A percentile compares a stretch with the other conserved stretches of the same genome.
Evolutionary conservation across 2,329 filamentous ascomycete genomes (phyloP).

Genomic region (Claviceps purpurea): DNA sequence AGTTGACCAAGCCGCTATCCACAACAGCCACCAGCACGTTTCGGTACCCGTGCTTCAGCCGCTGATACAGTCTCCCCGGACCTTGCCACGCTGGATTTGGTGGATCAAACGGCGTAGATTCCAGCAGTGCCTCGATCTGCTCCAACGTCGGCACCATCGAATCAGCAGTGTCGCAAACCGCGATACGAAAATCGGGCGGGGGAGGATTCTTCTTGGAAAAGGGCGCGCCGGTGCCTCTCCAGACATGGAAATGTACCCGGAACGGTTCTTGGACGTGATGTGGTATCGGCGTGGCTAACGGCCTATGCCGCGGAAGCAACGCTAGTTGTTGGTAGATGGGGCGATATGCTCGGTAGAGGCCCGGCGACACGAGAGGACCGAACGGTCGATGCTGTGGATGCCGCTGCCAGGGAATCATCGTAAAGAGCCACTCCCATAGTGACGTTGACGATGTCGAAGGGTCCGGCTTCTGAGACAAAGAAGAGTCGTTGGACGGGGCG

Average conservation of each 20-base stretch:
- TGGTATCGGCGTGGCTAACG: constrained; percentile 16
- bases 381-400: constrained; percentile 20
- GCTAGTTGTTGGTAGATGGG: constrained; percentile 66
- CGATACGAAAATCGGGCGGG: constrained; percentile 70
- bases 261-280: constrained; percentile 39
- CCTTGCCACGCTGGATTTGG: constrained; percentile 26
- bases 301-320: constrained; percentile 60
- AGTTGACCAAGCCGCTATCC: constrained; percentile 82
- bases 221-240: constrained; percentile 47
- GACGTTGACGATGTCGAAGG: constrained; percentile 10
- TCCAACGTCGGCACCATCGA: constrained; percentile 59
- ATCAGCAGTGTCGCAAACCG: constrained; percentile 63
- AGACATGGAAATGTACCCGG: constrained; percentile 66
- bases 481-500: constrained; percentile 30
- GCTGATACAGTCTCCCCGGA: constrained; percentile 51
- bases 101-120: constrained; percentile 57
- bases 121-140: constrained; percentile 58
- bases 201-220: constrained; percentile 74
- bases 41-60: constrained; percentile 70
- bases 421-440: constrained; percentile 42
- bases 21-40: constrained; percentile 81
- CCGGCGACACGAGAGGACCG: constrained; percentile 48
- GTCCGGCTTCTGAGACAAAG: neutral
- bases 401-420: constrained; percentile 24
- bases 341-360: constrained; percentile 51